These are phyloP conservation scores for Melanogaster broomeanus DNA, from an alignment of 768 basidiomycete species.

Conservation along the genomic window DNA sequence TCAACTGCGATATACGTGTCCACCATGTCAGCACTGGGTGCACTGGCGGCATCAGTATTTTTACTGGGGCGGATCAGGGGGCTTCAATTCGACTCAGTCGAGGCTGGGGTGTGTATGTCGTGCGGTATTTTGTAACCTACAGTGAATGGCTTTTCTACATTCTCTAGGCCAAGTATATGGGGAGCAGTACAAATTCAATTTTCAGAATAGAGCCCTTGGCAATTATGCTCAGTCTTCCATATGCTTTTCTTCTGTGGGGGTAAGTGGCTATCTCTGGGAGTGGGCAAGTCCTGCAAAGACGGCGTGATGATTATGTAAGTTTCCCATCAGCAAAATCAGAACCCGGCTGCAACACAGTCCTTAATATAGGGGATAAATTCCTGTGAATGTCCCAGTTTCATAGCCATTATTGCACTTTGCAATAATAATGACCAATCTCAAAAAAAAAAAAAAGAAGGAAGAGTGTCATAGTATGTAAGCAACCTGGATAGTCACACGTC, in stretches of 20 bases:
- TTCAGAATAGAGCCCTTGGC: slow-evolving; percentile 31
- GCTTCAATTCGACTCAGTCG: slow-evolving; percentile 20
- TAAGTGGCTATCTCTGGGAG: slow-evolving; percentile 12
- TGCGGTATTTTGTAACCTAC: not conserved
- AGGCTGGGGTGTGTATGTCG: slow-evolving; percentile 26
- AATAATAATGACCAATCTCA: no score
- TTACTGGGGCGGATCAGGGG: slow-evolving; percentile 39
- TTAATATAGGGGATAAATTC: no score
- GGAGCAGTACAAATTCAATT: slow-evolving; percentile 5
- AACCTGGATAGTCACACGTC: no score
- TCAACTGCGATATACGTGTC: slow-evolving; percentile 42
- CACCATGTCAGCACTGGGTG: slow-evolving; percentile 36
- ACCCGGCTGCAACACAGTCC: no score
- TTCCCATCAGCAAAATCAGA: no score
- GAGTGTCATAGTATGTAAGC: no score
- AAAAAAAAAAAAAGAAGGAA: no score
- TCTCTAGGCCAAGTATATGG: slow-evolving; percentile 27
- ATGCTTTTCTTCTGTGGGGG: slow-evolving; percentile 34
- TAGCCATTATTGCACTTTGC: no score
- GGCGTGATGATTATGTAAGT: not conserved
- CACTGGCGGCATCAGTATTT: slow-evolving; percentile 36
- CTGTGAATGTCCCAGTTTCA: no score
- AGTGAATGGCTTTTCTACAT: not conserved
- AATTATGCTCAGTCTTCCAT: slow-evolving; percentile 34
- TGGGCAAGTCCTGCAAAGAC: no score